Conservation (phyloP, 1,284 basidiomycete species). For the Apiotrichum mycotoxinovorans region DNA sequence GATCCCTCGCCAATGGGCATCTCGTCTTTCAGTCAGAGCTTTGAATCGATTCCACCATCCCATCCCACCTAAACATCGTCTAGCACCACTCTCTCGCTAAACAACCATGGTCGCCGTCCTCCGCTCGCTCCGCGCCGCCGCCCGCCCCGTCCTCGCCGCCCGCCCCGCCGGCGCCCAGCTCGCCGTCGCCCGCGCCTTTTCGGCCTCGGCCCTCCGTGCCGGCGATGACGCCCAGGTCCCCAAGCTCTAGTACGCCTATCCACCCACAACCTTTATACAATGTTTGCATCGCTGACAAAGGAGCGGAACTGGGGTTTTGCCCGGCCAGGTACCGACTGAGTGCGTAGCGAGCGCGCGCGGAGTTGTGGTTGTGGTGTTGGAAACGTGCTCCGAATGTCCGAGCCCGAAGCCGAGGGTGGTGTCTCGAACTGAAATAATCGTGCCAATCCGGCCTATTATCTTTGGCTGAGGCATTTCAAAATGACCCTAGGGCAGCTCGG, state of each 20-base stretch:
- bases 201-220: conserved; percentile 33
- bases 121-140: conserved; percentile 36
- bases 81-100: conserved; percentile 1
- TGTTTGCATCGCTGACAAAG: no score
- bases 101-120: conserved; percentile 37
- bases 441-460: no score
- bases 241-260: conserved; percentile 13
- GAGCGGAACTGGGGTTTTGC: conserved; percentile 41
- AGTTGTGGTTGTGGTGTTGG: not conserved
- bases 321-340: conserved; percentile 49
- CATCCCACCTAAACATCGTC: conserved; percentile 2
- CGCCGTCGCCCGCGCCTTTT: conserved; percentile 35
- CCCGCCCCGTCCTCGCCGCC: conserved; percentile 23
- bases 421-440: no score
- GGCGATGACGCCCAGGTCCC: conserved; percentile 37
- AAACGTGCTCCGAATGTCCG: not conserved
- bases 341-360: conserved; percentile 24
- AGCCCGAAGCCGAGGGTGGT: not conserved
- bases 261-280: not conserved
- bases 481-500: not conserved
- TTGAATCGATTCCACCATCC: conserved; percentile 1
- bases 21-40: conserved; percentile 6
- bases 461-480: not conserved
- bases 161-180: conserved; percentile 5
- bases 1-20: conserved; percentile 1